These are phyloP conservation scores for Alternaria sp. DNA, from an alignment of 2,329 filamentous ascomycete species.

Conservation along the genomic window DNA sequence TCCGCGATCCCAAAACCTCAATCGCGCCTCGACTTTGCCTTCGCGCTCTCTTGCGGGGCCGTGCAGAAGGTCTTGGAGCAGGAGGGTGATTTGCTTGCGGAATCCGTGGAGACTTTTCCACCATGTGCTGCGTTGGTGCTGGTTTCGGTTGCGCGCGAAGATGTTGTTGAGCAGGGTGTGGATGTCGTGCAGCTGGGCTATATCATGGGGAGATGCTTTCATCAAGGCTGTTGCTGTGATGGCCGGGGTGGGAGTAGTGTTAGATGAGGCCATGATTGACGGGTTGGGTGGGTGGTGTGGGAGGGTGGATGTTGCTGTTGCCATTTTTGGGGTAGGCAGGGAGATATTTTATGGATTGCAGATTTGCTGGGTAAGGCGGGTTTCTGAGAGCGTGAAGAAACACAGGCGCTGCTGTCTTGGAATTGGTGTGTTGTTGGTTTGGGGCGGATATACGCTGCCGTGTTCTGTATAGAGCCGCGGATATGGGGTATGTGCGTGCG, in stretches of 20 bases:
- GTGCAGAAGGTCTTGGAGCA: conserved; percentile 55
- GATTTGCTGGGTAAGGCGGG: neutral
- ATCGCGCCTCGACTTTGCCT: conserved; percentile 38
- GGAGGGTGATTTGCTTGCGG: conserved; percentile 69
- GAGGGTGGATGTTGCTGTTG: neutral
- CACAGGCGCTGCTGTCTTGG: neutral
- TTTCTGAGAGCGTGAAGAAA: neutral
- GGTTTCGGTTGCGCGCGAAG: conserved; percentile 87
- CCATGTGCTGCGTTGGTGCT: conserved; percentile 84
- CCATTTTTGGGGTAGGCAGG: neutral
- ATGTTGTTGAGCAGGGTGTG: conserved; percentile 73
- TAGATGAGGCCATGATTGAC: neutral
- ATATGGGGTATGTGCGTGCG: conserved; percentile 18
- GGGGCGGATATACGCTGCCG: conserved; percentile 19
- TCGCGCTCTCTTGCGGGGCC: conserved; percentile 23
- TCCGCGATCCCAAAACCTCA: conserved; percentile 53
- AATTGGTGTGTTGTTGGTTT: conserved; percentile 13
- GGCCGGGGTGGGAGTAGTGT: neutral
- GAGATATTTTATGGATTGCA: neutral
- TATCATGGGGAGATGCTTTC: conserved; percentile 32
- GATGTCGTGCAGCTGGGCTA: conserved; percentile 50
- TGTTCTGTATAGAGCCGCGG: conserved; percentile 4
- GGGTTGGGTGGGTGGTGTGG: neutral
- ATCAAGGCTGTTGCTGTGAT: conserved; percentile 12
- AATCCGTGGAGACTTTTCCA: conserved; percentile 78